Evolutionary conservation across 2,329 filamentous ascomycete genomes (phyloP), one percentile per base, ranked within the genome.

Genomic region (Ceratocystiopsis sp.): DNA sequence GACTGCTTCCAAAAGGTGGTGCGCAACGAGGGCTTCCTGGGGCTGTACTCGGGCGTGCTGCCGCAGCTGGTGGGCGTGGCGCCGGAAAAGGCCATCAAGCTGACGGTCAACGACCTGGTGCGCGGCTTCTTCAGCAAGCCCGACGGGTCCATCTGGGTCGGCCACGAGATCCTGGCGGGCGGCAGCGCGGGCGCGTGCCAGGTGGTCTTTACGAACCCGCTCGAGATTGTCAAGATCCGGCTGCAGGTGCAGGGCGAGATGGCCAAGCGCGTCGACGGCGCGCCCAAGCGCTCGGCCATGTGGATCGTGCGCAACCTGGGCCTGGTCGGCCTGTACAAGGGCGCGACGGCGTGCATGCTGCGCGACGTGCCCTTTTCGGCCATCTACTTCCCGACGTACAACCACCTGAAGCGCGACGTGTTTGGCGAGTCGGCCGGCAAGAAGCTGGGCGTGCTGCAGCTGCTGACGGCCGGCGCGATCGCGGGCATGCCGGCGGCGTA

Each of bases 221-320:
- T 98, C 16, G 91, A 98, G 62, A 98, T 98, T 57, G 91, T 98
- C 68, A 98, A 98, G 71, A 98, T 98, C 58, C 83, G 91, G 51
- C 77, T 98, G 42, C 91, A 98, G 62, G 83, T 98, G 19, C 91
- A 98, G 66, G 91, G 91, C 46, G 91, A 98, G 63, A 78, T 95
- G 37, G 80, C 85, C 50, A 96, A 95, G 67, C 82, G 71, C 40
- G 77, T 84, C 21, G 82, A 91, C 50, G 80, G 79, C 46, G 74
- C 81, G 15, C 84, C 84, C 42, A 87, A 82, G 62, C 82, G 91
- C 52, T 94, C 87, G 12, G 91, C 91, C 45, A 83, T 96, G 68
- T 98, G 91, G 91, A 96, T 98, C 53, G 82, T 96, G 48, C 80
- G 80, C 59, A 95, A 98, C 63, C 69, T 98, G 49, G 91, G 91